Percentiles rank a stretch among this genome's conserved stretches.
Evolutionary conservation across 148 eudicot genomes (phyloP).

Genomic region (Cornus suecica): DNA sequence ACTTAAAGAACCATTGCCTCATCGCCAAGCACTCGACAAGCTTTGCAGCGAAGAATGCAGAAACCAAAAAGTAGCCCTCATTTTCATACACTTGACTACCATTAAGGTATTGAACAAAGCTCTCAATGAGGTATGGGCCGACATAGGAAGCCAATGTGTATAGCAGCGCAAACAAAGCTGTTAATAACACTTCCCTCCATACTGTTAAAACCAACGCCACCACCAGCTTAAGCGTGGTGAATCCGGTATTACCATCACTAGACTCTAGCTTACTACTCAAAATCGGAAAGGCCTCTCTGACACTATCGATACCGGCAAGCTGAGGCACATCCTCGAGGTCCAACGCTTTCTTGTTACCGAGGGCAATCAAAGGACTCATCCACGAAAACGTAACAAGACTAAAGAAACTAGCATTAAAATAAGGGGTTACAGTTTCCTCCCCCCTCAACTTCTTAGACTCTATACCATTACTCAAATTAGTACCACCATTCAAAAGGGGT

Average conservation of each 20-base stretch:
- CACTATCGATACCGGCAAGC: constrained; percentile 40
- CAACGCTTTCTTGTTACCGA: constrained; percentile 44
- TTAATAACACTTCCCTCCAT: constrained; percentile 37
- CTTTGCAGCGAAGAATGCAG: constrained; percentile 42
- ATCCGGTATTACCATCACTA: constrained; percentile 23
- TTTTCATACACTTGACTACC: constrained; percentile 34
- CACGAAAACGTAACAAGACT: constrained; percentile 50
- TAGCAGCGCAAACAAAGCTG: constrained; percentile 30
- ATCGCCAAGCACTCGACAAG: constrained; percentile 45
- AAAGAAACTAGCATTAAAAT: constrained; percentile 34
- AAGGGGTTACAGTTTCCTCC: constrained; percentile 29
- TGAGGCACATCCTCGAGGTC: constrained; percentile 64
- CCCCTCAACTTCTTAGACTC: constrained; percentile 17
- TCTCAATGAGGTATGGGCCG: constrained; percentile 49
- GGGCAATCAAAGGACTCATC: constrained; percentile 38
- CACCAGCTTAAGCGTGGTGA: constrained; percentile 40
- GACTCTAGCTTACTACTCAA: constrained; percentile 36
- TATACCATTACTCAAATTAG: not conserved
- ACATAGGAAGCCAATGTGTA: constrained; percentile 43
- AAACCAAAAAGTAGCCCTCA: constrained; percentile 38
- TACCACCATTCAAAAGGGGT: constrained; percentile 49
- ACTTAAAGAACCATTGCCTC: constrained; percentile 49
- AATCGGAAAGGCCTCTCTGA: constrained; percentile 32
- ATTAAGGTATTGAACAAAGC: constrained; percentile 54
- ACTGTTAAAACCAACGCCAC: constrained; percentile 36